A percentile compares a stretch with the other conserved stretches of the same genome.
These are phyloP conservation scores for Solanum sitiens DNA, from an alignment of 257 asterid species.

Conservation along the genomic window DNA sequence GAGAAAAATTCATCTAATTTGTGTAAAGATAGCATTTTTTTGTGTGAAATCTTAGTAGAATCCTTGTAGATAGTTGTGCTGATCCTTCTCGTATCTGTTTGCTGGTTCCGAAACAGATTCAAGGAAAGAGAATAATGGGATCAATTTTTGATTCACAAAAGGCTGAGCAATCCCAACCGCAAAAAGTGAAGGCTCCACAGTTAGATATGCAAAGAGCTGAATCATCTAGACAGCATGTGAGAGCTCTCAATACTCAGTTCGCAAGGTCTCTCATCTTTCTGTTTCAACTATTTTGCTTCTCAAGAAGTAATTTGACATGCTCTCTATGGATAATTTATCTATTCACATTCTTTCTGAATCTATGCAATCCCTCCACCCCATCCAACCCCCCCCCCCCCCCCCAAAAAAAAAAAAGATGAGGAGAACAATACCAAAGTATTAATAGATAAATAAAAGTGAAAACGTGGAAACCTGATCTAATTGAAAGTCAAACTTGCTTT, in stretches of 20 bases:
- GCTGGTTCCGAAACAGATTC: slow-evolving; percentile 22
- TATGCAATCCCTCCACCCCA: not conserved
- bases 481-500: not conserved
- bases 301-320: not conserved
- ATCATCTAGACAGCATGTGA: slow-evolving; percentile 80
- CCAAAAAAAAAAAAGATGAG: not conserved
- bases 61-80: not conserved
- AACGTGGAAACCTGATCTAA: not conserved
- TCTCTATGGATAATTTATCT: not conserved
- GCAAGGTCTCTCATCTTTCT: slow-evolving; percentile 48
- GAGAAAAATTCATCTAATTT: not conserved
- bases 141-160: slow-evolving; percentile 34
- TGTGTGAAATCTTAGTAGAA: not conserved
- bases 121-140: slow-evolving; percentile 59
- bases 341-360: not conserved
- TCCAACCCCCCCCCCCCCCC: too few relatives aligned
- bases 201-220: slow-evolving; percentile 74
- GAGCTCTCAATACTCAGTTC: slow-evolving; percentile 90
- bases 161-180: slow-evolving; percentile 40
- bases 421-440: not conserved
- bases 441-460: not conserved
- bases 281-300: not conserved
- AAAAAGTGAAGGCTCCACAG: slow-evolving; percentile 13
- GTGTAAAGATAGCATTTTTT: not conserved
- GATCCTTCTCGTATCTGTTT: not conserved